Conservation (phyloP, 441 rosid species). For the Omphalea diandra region DNA sequence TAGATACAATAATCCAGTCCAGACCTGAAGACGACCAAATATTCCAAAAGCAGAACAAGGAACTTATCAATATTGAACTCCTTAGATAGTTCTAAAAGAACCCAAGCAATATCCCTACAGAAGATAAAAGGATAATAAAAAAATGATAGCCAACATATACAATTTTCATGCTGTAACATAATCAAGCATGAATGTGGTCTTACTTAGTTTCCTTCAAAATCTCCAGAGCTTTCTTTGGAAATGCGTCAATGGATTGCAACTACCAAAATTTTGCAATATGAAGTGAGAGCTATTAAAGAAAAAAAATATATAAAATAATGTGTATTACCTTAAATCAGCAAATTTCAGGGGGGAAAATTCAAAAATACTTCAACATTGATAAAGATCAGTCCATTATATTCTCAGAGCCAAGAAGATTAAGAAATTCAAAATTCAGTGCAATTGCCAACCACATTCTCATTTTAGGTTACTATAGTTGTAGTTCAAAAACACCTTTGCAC, state of each 20-base stretch:
- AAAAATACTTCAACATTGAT: not conserved
- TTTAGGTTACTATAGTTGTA: not conserved
- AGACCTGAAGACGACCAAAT: constrained; percentile 74
- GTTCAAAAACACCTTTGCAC: not conserved
- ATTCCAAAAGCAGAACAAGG: constrained; percentile 58
- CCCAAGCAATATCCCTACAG: constrained; percentile 61
- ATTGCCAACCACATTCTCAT: not conserved
- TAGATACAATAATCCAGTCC: constrained; percentile 20
- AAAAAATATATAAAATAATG: constrained; percentile 2
- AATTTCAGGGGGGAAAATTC: not conserved
- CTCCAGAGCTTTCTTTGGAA: constrained; percentile 82
- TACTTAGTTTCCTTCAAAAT: constrained; percentile 72
- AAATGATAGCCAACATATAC: constrained; percentile 9
- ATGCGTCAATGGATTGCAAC: constrained; percentile 60
- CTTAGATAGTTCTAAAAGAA: constrained; percentile 65
- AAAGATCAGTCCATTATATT: not conserved
- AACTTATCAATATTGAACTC: constrained; percentile 83
- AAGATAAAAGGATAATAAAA: constrained; percentile 14
- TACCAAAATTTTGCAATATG: constrained; percentile 35
- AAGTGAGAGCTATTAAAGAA: constrained; percentile 24
- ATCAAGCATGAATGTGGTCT: constrained; percentile 15
- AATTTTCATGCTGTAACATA: not conserved
- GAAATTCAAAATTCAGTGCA: constrained; percentile 1
- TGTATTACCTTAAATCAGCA: too few relatives aligned
- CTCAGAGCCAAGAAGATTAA: not conserved